Conservation (phyloP, 2,329 filamentous ascomycete genomes). For the Sordariomycetes sp. region DNA sequence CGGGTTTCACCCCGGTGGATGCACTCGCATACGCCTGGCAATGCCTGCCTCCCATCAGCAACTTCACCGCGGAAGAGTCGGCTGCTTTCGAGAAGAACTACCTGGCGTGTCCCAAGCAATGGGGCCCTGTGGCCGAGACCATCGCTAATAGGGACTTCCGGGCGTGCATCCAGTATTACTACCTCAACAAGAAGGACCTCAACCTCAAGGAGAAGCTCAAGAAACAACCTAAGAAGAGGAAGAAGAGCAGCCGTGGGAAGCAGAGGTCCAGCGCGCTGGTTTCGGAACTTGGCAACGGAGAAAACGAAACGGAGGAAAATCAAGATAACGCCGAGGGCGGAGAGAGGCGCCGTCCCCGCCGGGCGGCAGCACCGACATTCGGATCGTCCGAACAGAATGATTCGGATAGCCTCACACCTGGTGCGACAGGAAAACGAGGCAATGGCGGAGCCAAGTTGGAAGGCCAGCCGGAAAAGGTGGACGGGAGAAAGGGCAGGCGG, state of each 20-base stretch:
- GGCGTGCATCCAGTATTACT: slow-evolving; percentile 78
- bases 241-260: slow-evolving; percentile 45
- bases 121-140: slow-evolving; percentile 63
- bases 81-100: slow-evolving; percentile 64
- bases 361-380: slow-evolving; percentile 62
- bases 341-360: slow-evolving; percentile 48
- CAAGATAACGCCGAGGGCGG: slow-evolving; percentile 48
- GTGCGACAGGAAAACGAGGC: slow-evolving; percentile 40
- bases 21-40: slow-evolving; percentile 61
- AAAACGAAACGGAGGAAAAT: slow-evolving; percentile 44
- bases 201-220: slow-evolving; percentile 69
- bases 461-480: slow-evolving; percentile 30
- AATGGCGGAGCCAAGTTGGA: slow-evolving; percentile 33
- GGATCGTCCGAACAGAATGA: slow-evolving; percentile 49
- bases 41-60: slow-evolving; percentile 61
- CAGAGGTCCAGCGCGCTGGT: slow-evolving; percentile 54
- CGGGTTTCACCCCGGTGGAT: slow-evolving; percentile 53
- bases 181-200: slow-evolving; percentile 64
- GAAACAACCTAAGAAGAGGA: slow-evolving; percentile 48
- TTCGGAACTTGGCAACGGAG: slow-evolving; percentile 52
- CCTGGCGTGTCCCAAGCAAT: slow-evolving; percentile 69
- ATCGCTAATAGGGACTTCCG: slow-evolving; percentile 62
- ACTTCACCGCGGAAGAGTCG: slow-evolving; percentile 63
- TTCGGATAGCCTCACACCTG: slow-evolving; percentile 46
- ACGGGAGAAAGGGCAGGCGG: slow-evolving; percentile 22